phyloP scores from a whole-genome alignment of 2,329 filamentous ascomycete genomes.

The Clarireedia paspali region DNA sequence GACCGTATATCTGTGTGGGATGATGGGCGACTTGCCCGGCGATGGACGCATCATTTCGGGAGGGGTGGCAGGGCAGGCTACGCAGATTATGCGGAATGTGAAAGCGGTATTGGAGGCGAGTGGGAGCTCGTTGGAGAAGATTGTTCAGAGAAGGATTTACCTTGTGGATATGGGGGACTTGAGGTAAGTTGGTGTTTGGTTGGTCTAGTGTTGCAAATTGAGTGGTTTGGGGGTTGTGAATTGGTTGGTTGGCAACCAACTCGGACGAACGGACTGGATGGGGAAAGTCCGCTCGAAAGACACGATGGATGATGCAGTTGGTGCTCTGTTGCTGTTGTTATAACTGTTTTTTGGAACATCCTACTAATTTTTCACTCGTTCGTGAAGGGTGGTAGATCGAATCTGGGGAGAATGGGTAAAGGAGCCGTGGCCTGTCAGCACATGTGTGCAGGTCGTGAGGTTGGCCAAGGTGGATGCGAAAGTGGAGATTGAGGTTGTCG shows the following conservation, averaged over 20 bases:
- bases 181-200: not conserved
- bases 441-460: constrained; percentile 4
- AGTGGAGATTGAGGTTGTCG: constrained; percentile 5
- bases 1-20: not conserved
- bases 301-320: not conserved
- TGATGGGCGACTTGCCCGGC: constrained; percentile 3
- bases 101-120: constrained; percentile 3
- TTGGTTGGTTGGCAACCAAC: not conserved
- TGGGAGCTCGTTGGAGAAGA: not conserved
- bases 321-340: too few species aligned
- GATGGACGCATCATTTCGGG: constrained; percentile 3
- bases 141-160: constrained; percentile 5
- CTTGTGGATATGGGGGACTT: constrained; percentile 4
- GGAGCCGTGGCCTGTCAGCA: constrained; percentile 5
- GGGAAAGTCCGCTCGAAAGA: not conserved
- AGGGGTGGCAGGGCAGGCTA: not conserved
- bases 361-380: not conserved
- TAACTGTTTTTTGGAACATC: too few species aligned
- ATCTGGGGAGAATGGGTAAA: constrained; percentile 8
- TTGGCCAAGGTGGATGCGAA: constrained; percentile 4
- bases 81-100: constrained; percentile 5
- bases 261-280: not conserved
- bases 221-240: not conserved
- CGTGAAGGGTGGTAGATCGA: not conserved
- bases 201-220: not conserved